Base-by-base conservation (phyloP, 2,329 filamentous ascomycete genomes). In the Arachnopeziza araneosa region DNA sequence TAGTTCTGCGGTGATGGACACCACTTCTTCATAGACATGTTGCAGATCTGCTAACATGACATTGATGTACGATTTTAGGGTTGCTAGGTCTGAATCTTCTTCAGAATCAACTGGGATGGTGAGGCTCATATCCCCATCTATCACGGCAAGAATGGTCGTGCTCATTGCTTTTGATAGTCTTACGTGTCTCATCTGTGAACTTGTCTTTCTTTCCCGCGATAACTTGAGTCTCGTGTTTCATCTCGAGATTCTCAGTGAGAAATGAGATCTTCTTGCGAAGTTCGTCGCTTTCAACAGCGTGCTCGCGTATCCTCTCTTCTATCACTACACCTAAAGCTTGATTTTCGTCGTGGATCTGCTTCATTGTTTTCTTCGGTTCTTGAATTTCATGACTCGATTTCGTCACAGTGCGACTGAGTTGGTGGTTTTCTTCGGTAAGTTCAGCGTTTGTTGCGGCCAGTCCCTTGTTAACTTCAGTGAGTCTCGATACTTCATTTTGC, bases 181-280 rank as follows among this genome's bases (percentile, higher is more conserved):
- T 44, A 12, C 36, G 10, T 19, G 17, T n/a, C n/a, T n/a, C n/a
- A n/a, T n/a, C 9, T 9, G 26, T 30, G 4, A 30, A 30, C 26
- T 30, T 9, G 9, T 30, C 26, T 9, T 4, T 30, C 26, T 30
- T 30, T 9, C 4, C 26, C 9, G 26, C 26, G 26, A 5, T 9
- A 30, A 30, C 9, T 9, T 30, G 26, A 30, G 26, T 9, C 26
- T 9, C 4, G 4, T 30, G 26, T 30, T 5, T 30, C 26, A 9
- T 30, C 26, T 30, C 26, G 26, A 89, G 80, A 69, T 88, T 85
- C 63, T 89, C 86, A 62, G 84, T 88, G 68, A 97, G 85, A 67
- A 93, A 86, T 71, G 85, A 86, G 75, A 96, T 87, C 81, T 95
- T 95, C 83, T 96, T 96, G 73, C 93, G 89, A 71, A 98, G 85